Evolutionary conservation across 371 early-diverging fungal genomes (phyloP), one percentile per base, ranked within the genome.

Genomic region (Blakeslea trispora): DNA sequence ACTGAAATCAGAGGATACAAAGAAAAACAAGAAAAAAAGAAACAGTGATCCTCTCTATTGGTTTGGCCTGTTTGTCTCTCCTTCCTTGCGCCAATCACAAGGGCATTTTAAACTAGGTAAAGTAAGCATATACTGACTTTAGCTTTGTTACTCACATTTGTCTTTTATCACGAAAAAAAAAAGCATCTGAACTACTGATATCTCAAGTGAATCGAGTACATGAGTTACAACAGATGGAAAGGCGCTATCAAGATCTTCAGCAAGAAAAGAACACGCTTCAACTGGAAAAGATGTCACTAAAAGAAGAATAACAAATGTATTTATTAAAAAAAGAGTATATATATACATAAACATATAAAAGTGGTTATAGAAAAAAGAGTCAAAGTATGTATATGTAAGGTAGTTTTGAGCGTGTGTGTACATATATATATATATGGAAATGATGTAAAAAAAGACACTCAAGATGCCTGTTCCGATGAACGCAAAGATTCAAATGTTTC

Each of bases 11-110:
- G 61, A 53, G 50, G 37, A 37, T 39, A 21, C 37, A 41, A 45
- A 21, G 41, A 61, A 71, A 40, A 62, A 64, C 17, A 67, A 64
- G 37, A 57, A 51, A 39, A 52, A 66, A 31, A 69, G 55, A 34
- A 59, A 22, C 15, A 48, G 63, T 10, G 68, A 86, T 62, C 87
- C 87, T 51, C 53, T 86, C 40, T 69, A 81, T 61, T 86, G 87
- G 87, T 86, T 85, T 71, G 87, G 87, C 5, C 49, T 84, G 50
- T 72, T 86, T 22, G 84, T 83, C 18, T 81, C 87, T 45, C 75
- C 84, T 1, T 72, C 80, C 9, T 66, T 86, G 44, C 71, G 79
- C 34, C 68, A 71, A 8, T 72, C 82, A 2, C 87, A 86, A 53
- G 59, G 63, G 2, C 72, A 74, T 49, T 82, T 82, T 37, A 74